Percentiles rank a stretch among this genome's conserved stretches.
Evolutionary conservation across 2,329 filamentous ascomycete genomes (phyloP).

Genomic region (Chaetomium globosum): DNA sequence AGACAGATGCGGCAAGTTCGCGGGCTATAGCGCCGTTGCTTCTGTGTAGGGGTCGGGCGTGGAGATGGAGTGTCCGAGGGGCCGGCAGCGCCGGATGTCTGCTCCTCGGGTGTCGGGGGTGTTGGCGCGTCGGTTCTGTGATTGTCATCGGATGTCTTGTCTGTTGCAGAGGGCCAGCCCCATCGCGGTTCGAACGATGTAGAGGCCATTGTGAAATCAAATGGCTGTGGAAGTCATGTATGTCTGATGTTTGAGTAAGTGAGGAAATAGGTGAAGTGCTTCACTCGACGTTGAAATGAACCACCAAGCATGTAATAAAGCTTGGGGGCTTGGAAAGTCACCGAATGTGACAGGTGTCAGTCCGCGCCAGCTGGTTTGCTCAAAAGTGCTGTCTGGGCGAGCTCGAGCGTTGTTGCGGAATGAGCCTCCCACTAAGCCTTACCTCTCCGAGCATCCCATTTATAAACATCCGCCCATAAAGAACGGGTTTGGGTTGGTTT

Average conservation of each 20-base stretch:
- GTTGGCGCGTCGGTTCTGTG: slow-evolving; percentile 6
- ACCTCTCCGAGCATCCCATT: background rate
- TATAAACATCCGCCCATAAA: background rate
- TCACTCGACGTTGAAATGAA: background rate
- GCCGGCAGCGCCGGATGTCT: slow-evolving; percentile 16
- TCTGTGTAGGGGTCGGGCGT: slow-evolving; percentile 32
- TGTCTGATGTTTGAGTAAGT: background rate
- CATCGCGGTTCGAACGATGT: slow-evolving; percentile 26
- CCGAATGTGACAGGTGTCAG: slow-evolving; percentile 31
- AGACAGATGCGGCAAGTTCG: slow-evolving; percentile 89
- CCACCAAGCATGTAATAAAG: background rate
- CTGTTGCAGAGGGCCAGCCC: slow-evolving; percentile 31
- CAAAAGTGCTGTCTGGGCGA: slow-evolving; percentile 12
- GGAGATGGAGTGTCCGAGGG: slow-evolving; percentile 16
- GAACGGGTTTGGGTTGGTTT: background rate
- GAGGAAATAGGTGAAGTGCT: background rate
- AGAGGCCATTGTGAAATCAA: slow-evolving; percentile 26
- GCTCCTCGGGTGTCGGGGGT: slow-evolving; percentile 9
- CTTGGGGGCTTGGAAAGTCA: slow-evolving; percentile 10
- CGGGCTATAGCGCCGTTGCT: slow-evolving; percentile 61
- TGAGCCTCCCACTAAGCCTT: background rate
- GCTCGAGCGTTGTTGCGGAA: background rate
- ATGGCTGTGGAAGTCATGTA: background rate
- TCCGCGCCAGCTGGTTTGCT: slow-evolving; percentile 27
- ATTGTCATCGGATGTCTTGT: slow-evolving; percentile 8